A percentile compares a stretch with the other conserved stretches of the same genome.
Evolutionary conservation across 129 eudicot species (phyloP).

Genomic region (Tanacetum coccineum): DNA sequence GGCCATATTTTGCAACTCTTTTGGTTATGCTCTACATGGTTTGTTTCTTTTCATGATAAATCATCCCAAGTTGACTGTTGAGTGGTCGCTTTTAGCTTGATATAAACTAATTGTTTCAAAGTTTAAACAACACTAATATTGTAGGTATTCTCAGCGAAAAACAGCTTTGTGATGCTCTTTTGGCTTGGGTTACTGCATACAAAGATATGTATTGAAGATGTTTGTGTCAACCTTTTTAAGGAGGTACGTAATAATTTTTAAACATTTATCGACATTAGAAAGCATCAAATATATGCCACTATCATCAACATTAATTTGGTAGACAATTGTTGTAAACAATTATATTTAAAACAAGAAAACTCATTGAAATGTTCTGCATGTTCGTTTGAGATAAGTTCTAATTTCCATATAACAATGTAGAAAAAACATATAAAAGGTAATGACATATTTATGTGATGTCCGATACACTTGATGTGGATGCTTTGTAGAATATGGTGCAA

Average conservation of each 20-base stretch:
- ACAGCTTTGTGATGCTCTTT: too few relatives aligned
- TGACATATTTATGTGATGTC: too few relatives aligned
- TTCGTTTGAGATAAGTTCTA: slow-evolving; percentile 7
- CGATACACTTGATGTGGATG: too few relatives aligned
- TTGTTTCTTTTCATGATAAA: slow-evolving; percentile 49
- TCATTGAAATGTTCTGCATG: not conserved
- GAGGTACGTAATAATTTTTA: too few relatives aligned
- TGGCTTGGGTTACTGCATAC: slow-evolving; percentile 63
- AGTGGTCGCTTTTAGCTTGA: slow-evolving; percentile 50
- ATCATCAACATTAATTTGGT: not conserved
- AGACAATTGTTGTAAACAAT: not conserved
- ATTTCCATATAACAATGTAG: too few relatives aligned
- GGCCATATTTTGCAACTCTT: slow-evolving; percentile 49
- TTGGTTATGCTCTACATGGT: slow-evolving; percentile 42
- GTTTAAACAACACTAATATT: slow-evolving; percentile 12
- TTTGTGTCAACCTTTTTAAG: slow-evolving; percentile 34
- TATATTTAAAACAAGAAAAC: too few relatives aligned
- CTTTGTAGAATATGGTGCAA: too few relatives aligned
- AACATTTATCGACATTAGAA: too few relatives aligned
- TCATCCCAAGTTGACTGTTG: slow-evolving; percentile 68
- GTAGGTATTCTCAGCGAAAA: slow-evolving; percentile 54
- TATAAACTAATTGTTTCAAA: not conserved
- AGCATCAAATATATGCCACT: too few relatives aligned
- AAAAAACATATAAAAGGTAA: too few relatives aligned
- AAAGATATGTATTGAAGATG: slow-evolving; percentile 22